Evolutionary conservation across 192 early-diverging fungal species (phyloP), one percentile per base, ranked within the genome.

Genomic region (Coemansia asiatica): DNA sequence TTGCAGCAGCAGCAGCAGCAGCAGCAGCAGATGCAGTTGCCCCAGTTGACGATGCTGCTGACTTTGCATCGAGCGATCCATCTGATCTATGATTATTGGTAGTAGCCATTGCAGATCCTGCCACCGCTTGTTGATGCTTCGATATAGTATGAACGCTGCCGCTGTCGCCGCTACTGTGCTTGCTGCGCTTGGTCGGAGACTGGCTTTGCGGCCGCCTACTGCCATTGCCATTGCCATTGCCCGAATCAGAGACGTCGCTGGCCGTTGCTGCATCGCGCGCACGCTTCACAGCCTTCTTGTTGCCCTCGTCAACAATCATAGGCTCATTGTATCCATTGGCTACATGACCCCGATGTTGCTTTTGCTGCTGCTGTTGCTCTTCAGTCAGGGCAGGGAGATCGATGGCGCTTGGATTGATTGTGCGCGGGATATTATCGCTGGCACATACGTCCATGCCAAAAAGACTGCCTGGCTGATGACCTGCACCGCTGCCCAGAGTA

Each of bases 351-450:
- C 35, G 35, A 10, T 36, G 35, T 36, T 36, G 35, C 33, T 31
- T 27, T 36, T 18, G 31, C n/a, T 36, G 56, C 6, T 58, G 31
- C 19, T 27, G 46, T 22, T 5, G 19, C 9, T 26, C 28, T 25
- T 21, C 16, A 3, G 40, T 12, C 56, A 56, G 47, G 15, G 58
- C 63, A 28, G 72, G 66, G 40, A 70, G 44, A 21, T 67, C 64
- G n/a, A 81, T 81, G 58, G 78, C 72, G 60, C 78, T 81, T 12
- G 78, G 78, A 29, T 81, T 56, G 47, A 81, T 81, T 16, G 78
- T 81, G 66, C 69, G 62, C 12, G 78, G 78, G 5, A 74, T 57
- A 49, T 33, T 56, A 7, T 72, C 69, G 48, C 53, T 31, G 22
- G 9, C 44, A 2, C 23, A 19, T 7, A 50, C 60, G 5, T 47